Percentiles rank a stretch among this genome's conserved stretches.
Conservation (phyloP, 2,329 filamentous ascomycete genomes). For the Beauveria pseudobassiana region DNA sequence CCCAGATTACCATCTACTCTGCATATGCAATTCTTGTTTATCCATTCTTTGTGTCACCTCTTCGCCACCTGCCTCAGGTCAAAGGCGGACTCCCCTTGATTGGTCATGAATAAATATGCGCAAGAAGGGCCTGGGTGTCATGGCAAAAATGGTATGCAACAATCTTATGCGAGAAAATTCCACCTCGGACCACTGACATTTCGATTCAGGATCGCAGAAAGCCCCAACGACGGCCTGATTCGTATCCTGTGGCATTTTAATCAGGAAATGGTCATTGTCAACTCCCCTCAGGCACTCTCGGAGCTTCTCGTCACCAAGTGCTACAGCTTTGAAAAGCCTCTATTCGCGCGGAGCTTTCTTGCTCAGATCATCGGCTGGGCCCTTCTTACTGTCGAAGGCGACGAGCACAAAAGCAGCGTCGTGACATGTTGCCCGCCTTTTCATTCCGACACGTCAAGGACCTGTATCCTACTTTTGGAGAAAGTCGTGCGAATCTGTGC, state of each 20-base stretch:
- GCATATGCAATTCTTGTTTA: slow-evolving; percentile 29
- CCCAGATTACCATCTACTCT: slow-evolving; percentile 17
- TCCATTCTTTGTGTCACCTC: slow-evolving; percentile 29
- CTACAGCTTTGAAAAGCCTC: slow-evolving; percentile 60
- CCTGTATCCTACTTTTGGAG: slow-evolving; percentile 24
- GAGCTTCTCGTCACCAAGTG: slow-evolving; percentile 58
- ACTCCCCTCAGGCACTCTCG: slow-evolving; percentile 50
- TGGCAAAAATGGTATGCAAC: slow-evolving; percentile 59
- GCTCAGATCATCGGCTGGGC: slow-evolving; percentile 70
- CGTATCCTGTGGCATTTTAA: slow-evolving; percentile 55
- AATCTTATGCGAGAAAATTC: not conserved
- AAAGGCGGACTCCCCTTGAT: slow-evolving; percentile 18
- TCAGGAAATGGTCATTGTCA: slow-evolving; percentile 48
- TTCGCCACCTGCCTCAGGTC: slow-evolving; percentile 32
- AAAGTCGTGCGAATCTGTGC: slow-evolving; percentile 22
- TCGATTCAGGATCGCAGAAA: slow-evolving; percentile 39
- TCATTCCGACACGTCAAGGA: slow-evolving; percentile 25
- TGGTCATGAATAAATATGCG: slow-evolving; percentile 6
- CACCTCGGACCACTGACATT: not conserved
- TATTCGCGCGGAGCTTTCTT: slow-evolving; percentile 55
- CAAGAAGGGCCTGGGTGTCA: slow-evolving; percentile 3
- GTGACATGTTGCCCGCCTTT: slow-evolving; percentile 26
- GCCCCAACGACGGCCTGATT: slow-evolving; percentile 59
- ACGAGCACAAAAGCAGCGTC: slow-evolving; percentile 26
- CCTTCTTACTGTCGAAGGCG: slow-evolving; percentile 23